Evolutionary conservation across 495 filamentous ascomycete genomes (phyloP), one percentile per base, ranked within the genome.

Genomic region (Penicillium ochrochloron): DNA sequence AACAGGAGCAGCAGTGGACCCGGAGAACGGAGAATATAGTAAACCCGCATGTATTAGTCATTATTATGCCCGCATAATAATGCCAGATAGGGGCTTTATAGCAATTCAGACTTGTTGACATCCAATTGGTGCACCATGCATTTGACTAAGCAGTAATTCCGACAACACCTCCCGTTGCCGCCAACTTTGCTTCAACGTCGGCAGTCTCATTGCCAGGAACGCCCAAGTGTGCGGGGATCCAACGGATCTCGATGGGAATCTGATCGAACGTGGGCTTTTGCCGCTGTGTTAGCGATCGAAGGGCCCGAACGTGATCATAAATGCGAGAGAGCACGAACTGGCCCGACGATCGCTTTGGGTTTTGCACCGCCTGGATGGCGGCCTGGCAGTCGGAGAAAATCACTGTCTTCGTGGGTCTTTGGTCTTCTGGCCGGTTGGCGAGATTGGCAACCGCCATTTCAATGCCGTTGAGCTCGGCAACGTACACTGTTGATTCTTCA

Each of bases 241-340:
- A 46, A 21, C 42, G 42, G 42, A 46, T 46, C 42, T 46, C 42
- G 42, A 46, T 21, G 19, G 42, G 42, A 46, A 46, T 46, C 42
- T n/a, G 17, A 46, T 46, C 19, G 19, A 21, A 19, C 42, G 42
- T 46, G 19, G 42, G 42, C 42, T 17, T 46, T 2, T 11, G 35
- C 25, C 15, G 33, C 6, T 39, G 35, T 15, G 12, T 10, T n/a
- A n/a, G n/a, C 42, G 42, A 46, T 46, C 42, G 42, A 21, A 46
- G 42, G 42, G n/a, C 17, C 7, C 42, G 42, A 1, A 46, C 42
- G 42, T 46, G 19, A 11, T 46, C n/a, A 10, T 46, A 46, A 46
- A 46, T 46, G 17, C 19, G 0, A 0, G 4, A 0, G 19, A 46
- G 42, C 19, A 46, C 42, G 42, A 46, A 46, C 42, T 46, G 19